Evolutionary conservation across 2,329 filamentous ascomycete genomes (phyloP), one percentile per base, ranked within the genome.

Genomic region (Pestalotiopsis sp.): DNA sequence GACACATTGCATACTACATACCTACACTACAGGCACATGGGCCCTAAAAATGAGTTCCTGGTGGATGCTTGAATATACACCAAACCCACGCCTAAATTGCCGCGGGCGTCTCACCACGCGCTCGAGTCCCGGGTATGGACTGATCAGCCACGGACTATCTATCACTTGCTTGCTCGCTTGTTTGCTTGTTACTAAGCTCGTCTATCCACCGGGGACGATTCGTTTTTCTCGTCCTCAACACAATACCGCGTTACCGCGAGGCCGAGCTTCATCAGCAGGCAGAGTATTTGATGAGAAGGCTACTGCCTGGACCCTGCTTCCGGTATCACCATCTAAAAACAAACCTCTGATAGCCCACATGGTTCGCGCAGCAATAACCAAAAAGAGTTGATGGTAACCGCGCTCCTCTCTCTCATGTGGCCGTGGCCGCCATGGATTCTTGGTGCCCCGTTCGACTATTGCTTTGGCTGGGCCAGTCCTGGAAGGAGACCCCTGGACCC

Each of bases 381-480:
- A 39, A 62, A 36, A 62, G 31, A 62, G 59, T 20, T 62, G 59
- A 36, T 62, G 13, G 59, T 62, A 62, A n/a, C 59, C 59, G 59
- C 31, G 31, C 31, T 62, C 59, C 17, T 39, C 59, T 39, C 59
- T 36, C 27, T 62, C 25, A 36, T 20, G 36, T 36, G 11, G 27
- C 27, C 36, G 17, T 52, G 45, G 45, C 45, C 45, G 14, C 45
- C 7, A 23, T 52, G 45, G 45, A 52, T 52, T 52, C 17, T 52
- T 52, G 59, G n/a, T 36, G 59, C 59, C 59, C 59, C 59, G 31
- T 62, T 62, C 59, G 59, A 62, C 59, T 62, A 62, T 62, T 62
- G 59, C 27, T 39, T 62, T 36, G 59, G 59, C 59, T 62, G 31
- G 59, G 59, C 59, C 59, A 14, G 59, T 36, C 57, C 59, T 62